Evolutionary conservation across 2,329 filamentous ascomycete species (phyloP), one percentile per base, ranked within the genome.

Genomic region (Fusarium zealandicum): DNA sequence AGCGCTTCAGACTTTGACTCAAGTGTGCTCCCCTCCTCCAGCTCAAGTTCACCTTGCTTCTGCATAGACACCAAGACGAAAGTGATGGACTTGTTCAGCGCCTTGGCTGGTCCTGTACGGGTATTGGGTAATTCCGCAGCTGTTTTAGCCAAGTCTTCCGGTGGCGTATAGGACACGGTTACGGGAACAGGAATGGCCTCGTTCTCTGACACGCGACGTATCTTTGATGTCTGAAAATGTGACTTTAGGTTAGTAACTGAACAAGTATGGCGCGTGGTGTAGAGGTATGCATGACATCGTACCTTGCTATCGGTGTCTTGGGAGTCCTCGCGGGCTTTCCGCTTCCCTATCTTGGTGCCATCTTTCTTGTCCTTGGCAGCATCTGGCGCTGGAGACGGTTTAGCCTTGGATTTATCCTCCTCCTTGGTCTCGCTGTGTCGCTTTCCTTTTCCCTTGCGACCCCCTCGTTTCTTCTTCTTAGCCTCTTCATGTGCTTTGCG

Each of bases 31-130:
- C 84, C 88, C 43, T 87, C 81, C 1, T 86, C 82, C 14, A 92
- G 75, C 20, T 78, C 76, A 63, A 88, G 87, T 9, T 83, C 78
- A 13, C 84, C 83, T 49, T 83, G 80, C 72, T 91, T 90, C 59
- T 88, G 82, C 28, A 90, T 85, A 30, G 79, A 73, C n/a, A 81
- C 79, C 51, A 96, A 81, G 51, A 88, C 81, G 47, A 86, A 81
- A 35, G 79, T 74, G 35, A 97, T 84, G 13, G 86, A 83, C 63
- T 89, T 92, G 63, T 85, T 80, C 25, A 98, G 74, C 17, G 86
- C 85, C 62, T 85, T 86, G 8, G 90, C 92, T 13, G 86, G 82
- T 27, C 83, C 85, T 67, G 86, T 87, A 59, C 93, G 88, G 30
- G 79, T 70, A 11, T 85, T 80, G 16, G 86, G 83, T 1, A 92